Evolutionary conservation across 1,284 basidiomycete genomes (phyloP).

Genomic region (Mycosarcoma mackinlayi): DNA sequence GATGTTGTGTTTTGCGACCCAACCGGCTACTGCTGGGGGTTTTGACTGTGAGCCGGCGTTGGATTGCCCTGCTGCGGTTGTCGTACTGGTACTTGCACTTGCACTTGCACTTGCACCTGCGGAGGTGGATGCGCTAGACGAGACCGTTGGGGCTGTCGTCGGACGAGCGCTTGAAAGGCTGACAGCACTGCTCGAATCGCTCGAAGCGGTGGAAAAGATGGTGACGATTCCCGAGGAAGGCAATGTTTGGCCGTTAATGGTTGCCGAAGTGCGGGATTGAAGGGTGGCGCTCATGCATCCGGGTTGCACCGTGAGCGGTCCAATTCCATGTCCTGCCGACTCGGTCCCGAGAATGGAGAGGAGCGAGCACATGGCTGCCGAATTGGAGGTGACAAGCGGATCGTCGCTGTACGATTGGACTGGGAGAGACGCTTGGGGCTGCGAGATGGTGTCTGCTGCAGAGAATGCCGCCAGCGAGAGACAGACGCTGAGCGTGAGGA

Average conservation of each 20-base stretch:
- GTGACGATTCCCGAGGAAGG: slow-evolving; percentile 32
- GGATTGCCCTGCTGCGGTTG: slow-evolving; percentile 12
- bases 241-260: slow-evolving; percentile 31
- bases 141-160: background rate
- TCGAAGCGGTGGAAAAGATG: slow-evolving; percentile 23
- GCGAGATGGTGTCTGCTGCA: slow-evolving; percentile 15
- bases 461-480: background rate
- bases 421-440: slow-evolving; percentile 21
- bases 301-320: slow-evolving; percentile 24
- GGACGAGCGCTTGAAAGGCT: slow-evolving; percentile 1
- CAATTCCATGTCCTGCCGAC: slow-evolving; percentile 21
- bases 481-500: background rate
- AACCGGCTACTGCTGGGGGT: slow-evolving; percentile 11
- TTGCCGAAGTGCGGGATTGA: slow-evolving; percentile 7
- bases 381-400: slow-evolving; percentile 19
- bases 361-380: slow-evolving; percentile 25
- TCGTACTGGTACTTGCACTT: background rate
- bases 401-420: slow-evolving; percentile 31
- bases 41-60: slow-evolving; percentile 13
- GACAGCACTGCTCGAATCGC: background rate
- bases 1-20: slow-evolving; percentile 38
- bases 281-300: slow-evolving; percentile 24
- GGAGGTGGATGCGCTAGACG: background rate
- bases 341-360: slow-evolving; percentile 17
- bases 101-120: background rate